A percentile compares a stretch with the other conserved stretches of the same genome.
Evolutionary conservation across 495 filamentous ascomycete genomes (phyloP).

Genomic region (Penicillium maclennaniae): DNA sequence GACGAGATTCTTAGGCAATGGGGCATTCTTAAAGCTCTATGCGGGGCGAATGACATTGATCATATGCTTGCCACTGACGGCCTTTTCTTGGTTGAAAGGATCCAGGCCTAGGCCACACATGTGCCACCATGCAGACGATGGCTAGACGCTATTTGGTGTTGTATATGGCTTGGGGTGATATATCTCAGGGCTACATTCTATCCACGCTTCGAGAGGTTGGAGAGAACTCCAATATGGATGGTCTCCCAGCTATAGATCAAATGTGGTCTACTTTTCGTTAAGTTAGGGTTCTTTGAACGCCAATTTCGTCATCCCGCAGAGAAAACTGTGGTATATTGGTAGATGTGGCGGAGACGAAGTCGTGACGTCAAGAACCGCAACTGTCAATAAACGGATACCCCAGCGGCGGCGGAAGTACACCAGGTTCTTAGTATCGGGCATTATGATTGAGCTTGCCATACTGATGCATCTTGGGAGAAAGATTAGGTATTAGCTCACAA

Average conservation of each 20-base stretch:
- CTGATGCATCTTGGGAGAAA: neutral
- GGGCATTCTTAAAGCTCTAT: neutral
- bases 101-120: constrained; percentile 10
- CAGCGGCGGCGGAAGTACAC: neutral
- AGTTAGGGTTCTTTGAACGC: neutral
- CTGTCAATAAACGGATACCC: neutral
- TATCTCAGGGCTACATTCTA: neutral
- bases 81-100: constrained; percentile 1
- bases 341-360: constrained; percentile 4
- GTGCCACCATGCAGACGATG: neutral
- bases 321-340: neutral
- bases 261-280: neutral
- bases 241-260: neutral
- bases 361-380: constrained; percentile 17
- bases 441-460: neutral
- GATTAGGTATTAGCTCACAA: too few species aligned
- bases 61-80: constrained; percentile 14
- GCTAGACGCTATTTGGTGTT: neutral
- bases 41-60: constrained; percentile 1
- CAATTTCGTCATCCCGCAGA: neutral
- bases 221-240: neutral
- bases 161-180: neutral
- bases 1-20: neutral
- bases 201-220: neutral
- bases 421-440: neutral